These are phyloP conservation scores for Psophocarpus tetragonolobus DNA, from an alignment of 306 rosid genomes.

Conservation along the genomic window DNA sequence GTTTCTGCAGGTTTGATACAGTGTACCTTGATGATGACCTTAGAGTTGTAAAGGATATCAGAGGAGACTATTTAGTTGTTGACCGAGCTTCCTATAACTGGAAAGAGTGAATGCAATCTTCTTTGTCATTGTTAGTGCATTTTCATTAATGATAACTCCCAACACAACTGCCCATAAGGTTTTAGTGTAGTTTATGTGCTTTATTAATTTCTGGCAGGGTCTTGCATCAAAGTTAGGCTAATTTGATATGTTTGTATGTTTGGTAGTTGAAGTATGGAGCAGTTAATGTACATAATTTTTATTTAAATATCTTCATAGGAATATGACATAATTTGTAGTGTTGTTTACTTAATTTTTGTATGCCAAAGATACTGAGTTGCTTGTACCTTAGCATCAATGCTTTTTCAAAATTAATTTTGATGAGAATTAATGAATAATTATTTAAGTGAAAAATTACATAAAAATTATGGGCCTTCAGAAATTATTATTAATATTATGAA, in stretches of 20 bases:
- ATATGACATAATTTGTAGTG: not conserved
- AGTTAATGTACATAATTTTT: not conserved
- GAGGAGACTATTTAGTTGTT: conserved; percentile 85
- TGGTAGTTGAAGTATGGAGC: not conserved
- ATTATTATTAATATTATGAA: no score
- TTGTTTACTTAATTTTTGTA: not conserved
- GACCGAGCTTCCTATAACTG: conserved; percentile 75
- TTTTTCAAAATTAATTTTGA: no score
- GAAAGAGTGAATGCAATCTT: conserved; percentile 59
- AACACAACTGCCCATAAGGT: not conserved
- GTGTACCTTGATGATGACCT: conserved; percentile 75
- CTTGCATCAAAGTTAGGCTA: conserved; percentile 2
- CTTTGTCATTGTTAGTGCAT: not conserved
- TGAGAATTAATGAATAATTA: no score
- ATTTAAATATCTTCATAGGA: not conserved
- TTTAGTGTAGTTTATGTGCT: not conserved
- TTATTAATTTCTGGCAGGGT: not conserved
- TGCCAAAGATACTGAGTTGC: not conserved
- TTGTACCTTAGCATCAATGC: not conserved
- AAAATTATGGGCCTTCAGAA: no score
- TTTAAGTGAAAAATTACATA: no score
- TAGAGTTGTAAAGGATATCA: conserved; percentile 80
- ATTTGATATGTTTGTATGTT: not conserved
- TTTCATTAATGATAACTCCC: not conserved
- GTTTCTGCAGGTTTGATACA: conserved; percentile 68